Base-by-base conservation (phyloP, 2,329 filamentous ascomycete species). In the Pyrenophora teres region DNA sequence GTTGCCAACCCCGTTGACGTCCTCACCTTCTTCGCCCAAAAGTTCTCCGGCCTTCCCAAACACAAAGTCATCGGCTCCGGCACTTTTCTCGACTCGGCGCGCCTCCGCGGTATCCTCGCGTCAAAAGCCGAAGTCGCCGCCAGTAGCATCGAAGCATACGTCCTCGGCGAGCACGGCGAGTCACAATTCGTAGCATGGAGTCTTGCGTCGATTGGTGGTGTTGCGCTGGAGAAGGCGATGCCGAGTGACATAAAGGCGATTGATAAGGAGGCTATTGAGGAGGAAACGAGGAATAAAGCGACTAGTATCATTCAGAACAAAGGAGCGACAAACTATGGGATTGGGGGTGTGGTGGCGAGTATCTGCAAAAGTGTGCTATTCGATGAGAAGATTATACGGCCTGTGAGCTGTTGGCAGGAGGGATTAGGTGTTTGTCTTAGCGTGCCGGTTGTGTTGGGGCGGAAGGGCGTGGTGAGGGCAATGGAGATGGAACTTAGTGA, bases 1-100 rank as follows among this genome's bases (percentile, higher is more conserved):
- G 62, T 64, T 13, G 60, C 62, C 23, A 64, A 64, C 44, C 62
- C 62, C n/a, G 62, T 64, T 31, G 62, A 64, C 13, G 53, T 62
- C 0, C 52, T 64, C 2, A 63, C 62, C 23, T 57, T 56, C 39
- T 63, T 63, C 13, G 62, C 62, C 0, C 62, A 62, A 18, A 21
- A 57, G 4, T 63, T 50, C 48, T 52, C 58, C 4, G 15, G 21
- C 1, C 52, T 64, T 0, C 60, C 62, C 0, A 50, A 54, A n/a
- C 13, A 44, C 3, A 60, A 63, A 13, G 58, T 64, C 27, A 40
- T 64, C 18, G 62, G 62, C 16, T 58, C 56, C 6, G 60, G 62
- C 27, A 64, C 62, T 1, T 62, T 63, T 27, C 62, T 64, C 38
- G 62, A 63, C 41, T 53, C 49, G 0, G 62, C 60, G 0, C 58